Evolutionary conservation across 2,329 filamentous ascomycete genomes (phyloP).

Genomic region (Exserohilum rostratum): DNA sequence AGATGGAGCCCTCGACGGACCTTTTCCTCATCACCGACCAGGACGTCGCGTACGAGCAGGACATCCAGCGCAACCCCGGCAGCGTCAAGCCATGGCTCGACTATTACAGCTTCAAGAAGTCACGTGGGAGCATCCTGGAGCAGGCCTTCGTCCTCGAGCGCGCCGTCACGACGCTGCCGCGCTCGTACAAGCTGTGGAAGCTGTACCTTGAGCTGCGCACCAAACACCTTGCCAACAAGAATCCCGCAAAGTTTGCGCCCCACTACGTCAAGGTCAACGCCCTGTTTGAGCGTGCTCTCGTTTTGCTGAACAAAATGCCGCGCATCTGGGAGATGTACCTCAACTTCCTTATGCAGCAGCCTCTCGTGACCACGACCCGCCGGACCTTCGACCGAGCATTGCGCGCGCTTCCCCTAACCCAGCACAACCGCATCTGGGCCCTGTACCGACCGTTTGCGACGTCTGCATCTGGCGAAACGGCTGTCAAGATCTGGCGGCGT

Average conservation of each 20-base stretch:
- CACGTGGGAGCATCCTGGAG: constrained; percentile 83
- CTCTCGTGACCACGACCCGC: constrained; percentile 84
- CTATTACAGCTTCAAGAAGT: constrained; percentile 89
- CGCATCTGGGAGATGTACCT: constrained; percentile 98
- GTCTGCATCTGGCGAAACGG: constrained; percentile 86
- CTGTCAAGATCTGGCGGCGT: constrained; percentile 89
- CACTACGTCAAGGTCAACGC: constrained; percentile 95
- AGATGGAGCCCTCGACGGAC: constrained; percentile 43
- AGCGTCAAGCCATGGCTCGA: constrained; percentile 94
- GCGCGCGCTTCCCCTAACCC: constrained; percentile 87
- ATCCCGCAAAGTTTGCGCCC: constrained; percentile 75
- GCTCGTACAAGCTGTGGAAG: constrained; percentile 99
- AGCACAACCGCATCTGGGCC: constrained; percentile 95
- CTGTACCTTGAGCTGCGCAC: constrained; percentile 88
- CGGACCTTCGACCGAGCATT: constrained; percentile 91
- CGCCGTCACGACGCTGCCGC: constrained; percentile 84
- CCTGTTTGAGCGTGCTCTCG: constrained; percentile 88
- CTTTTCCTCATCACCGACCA: constrained; percentile 70
- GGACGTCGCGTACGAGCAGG: constrained; percentile 95
- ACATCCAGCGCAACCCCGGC: constrained; percentile 82
- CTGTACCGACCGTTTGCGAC: constrained; percentile 90
- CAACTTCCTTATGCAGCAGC: constrained; percentile 85
- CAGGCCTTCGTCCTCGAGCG: constrained; percentile 89
- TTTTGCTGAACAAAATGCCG: constrained; percentile 98
- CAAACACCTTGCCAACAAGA: constrained; percentile 80